Evolutionary conservation across 192 early-diverging fungal genomes (phyloP).

Genomic region (Haplosporangium gracile): DNA sequence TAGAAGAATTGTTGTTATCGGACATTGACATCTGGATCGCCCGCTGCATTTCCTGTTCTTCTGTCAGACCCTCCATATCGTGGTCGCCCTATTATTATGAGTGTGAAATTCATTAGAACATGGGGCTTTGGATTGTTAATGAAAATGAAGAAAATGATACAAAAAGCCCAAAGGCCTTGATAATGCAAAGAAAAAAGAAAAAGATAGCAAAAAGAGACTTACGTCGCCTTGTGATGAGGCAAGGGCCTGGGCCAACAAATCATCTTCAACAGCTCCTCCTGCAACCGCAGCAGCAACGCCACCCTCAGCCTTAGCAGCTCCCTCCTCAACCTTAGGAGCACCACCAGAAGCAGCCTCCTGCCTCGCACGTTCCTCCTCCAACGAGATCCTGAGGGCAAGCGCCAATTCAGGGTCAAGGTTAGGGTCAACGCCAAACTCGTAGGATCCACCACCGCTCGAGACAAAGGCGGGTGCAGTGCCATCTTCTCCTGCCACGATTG

Average conservation of each 20-base stretch:
- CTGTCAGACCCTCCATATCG: conserved; percentile 74
- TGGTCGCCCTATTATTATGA: conserved; percentile 67
- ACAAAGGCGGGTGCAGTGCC: conserved; percentile 78
- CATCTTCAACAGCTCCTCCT: conserved; percentile 66
- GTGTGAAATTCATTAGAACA: neutral
- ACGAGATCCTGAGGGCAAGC: conserved; percentile 92
- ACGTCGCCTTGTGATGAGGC: conserved; percentile 75
- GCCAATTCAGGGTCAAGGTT: conserved; percentile 96
- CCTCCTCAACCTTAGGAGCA: conserved; percentile 59
- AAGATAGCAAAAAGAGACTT: conserved; percentile 7
- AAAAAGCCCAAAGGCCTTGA: neutral
- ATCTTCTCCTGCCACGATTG: conserved; percentile 89
- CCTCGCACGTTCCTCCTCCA: conserved; percentile 96
- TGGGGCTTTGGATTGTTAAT: neutral
- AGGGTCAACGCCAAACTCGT: conserved; percentile 96
- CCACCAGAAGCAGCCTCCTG: conserved; percentile 73
- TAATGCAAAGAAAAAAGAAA: neutral
- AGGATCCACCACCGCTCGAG: conserved; percentile 72
- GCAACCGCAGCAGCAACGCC: conserved; percentile 49
- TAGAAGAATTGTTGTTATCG: conserved; percentile 16
- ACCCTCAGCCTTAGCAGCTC: conserved; percentile 30
- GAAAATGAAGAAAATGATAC: neutral
- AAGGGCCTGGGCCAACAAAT: conserved; percentile 75
- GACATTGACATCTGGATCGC: conserved; percentile 85
- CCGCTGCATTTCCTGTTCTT: conserved; percentile 80